Evolutionary conservation across 2,329 filamentous ascomycete genomes (phyloP).

Genomic region (Colletotrichum sp.): DNA sequence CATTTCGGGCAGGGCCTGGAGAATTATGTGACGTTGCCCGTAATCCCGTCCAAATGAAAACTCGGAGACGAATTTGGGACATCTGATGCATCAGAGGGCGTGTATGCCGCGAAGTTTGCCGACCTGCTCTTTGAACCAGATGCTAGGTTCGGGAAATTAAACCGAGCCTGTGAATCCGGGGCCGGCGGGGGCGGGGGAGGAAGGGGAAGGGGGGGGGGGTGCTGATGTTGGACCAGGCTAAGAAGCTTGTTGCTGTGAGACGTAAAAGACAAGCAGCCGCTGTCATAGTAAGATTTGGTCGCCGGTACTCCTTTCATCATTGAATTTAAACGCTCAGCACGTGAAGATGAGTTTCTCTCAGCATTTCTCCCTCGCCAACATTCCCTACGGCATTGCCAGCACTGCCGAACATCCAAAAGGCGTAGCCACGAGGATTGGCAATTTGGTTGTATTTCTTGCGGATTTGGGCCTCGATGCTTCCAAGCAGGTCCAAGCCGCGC

Average conservation of each 20-base stretch:
- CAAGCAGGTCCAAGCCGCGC: not conserved
- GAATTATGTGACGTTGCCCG: conserved; percentile 59
- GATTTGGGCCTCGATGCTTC: conserved; percentile 37
- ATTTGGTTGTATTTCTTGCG: conserved; percentile 57
- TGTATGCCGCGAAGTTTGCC: not conserved
- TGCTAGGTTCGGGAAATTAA: not conserved
- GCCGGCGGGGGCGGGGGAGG: conserved; percentile 2
- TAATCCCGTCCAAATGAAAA: conserved; percentile 44
- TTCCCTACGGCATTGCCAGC: conserved; percentile 59
- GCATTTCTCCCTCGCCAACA: conserved; percentile 58
- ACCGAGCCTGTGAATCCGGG: not conserved
- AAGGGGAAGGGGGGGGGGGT: not conserved
- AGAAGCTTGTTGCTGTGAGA: not conserved
- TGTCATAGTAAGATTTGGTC: not conserved
- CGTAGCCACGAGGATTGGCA: conserved; percentile 54
- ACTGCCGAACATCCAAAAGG: conserved; percentile 38
- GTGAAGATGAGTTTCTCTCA: conserved; percentile 35
- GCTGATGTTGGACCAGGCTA: not conserved
- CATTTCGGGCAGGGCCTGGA: conserved; percentile 52
- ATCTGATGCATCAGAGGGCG: too few relatives aligned
- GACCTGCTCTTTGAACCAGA: not conserved
- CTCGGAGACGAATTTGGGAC: too few relatives aligned
- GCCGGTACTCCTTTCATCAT: not conserved
- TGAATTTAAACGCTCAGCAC: not conserved
- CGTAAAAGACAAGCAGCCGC: not conserved